Evolutionary conservation across 495 filamentous ascomycete species (phyloP).

Genomic region (Cenococcum geophilum): DNA sequence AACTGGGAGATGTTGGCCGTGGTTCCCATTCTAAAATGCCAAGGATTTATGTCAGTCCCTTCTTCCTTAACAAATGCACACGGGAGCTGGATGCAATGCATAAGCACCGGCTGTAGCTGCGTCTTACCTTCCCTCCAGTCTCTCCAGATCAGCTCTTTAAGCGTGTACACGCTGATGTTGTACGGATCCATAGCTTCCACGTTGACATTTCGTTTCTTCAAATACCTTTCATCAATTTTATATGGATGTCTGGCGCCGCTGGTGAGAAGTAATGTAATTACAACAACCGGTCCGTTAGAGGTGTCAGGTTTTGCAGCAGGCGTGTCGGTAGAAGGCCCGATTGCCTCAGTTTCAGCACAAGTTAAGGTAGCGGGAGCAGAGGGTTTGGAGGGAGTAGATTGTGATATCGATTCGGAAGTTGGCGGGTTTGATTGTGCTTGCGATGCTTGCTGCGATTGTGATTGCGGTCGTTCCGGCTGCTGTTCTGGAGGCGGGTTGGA

Average conservation of each 20-base stretch:
- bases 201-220: conserved; percentile 67
- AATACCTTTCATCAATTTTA: conserved; percentile 78
- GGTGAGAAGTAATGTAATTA: conserved; percentile 71
- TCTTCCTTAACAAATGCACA: neutral
- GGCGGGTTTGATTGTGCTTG: neutral
- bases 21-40: conserved; percentile 68
- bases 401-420: neutral
- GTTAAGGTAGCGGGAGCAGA: conserved; percentile 18
- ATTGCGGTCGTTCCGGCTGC: neutral
- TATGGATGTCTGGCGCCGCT: conserved; percentile 80
- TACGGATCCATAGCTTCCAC: conserved; percentile 76
- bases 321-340: conserved; percentile 38
- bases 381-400: neutral
- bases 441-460: neutral
- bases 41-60: conserved; percentile 7
- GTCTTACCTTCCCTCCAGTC: conserved; percentile 70
- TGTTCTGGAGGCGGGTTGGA: neutral
- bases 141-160: conserved; percentile 85
- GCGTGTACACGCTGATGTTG: conserved; percentile 79
- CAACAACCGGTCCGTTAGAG: conserved; percentile 32
- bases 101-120: neutral
- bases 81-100: conserved; percentile 14
- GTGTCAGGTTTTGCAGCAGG: conserved; percentile 26
- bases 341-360: conserved; percentile 35
- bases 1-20: conserved; percentile 72